Evolutionary conservation across 2,329 filamentous ascomycete species (phyloP), one percentile per base, ranked within the genome.

Genomic region (Pseudogymnoascus sp.): DNA sequence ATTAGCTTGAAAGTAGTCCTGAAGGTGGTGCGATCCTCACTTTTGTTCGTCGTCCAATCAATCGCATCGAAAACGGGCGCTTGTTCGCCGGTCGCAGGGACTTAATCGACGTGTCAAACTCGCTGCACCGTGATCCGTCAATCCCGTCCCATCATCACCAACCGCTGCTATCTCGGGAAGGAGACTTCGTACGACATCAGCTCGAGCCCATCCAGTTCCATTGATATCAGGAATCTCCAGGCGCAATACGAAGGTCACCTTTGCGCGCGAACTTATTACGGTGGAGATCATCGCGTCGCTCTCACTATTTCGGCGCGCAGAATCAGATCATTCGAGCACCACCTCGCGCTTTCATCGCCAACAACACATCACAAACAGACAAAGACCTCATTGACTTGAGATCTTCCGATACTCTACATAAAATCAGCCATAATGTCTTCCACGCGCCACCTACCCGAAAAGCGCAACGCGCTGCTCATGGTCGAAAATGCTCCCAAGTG

Each of bases 381-480:
- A 28, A 54, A 54, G 45, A 10, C 45, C 45, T 54, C 45, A 54
- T 54, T 54, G 1, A 54, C 14, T 54, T 54, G 45, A 54, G 45
- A 16, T 54, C 45, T 54, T 4, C 11, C 45, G 23, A n/a, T 54
- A 28, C 14, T 28, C 23, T 54, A 31, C 45, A 54, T 54, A 28
- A 28, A 36, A 23, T 8, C 10, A 19, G 14, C n/a, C 60, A 62
- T 6, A 36, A 62, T 41, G 28, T 23, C 57, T 21, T 14, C 54
- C 16, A 65, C 63, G 31, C 63, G 45, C 31, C 31, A 16, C 16
- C 63, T 65, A 6, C 64, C 64, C 19, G 23, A 39, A 43, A 37
- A 39, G 39, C 28, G 28, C 43, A 65, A 65, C 45, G 61, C 64
- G 36, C 48, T 65, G 28, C 34, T 65, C 8, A 37, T 65, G 31